Evolutionary conservation across 495 filamentous ascomycete genomes (phyloP).

Genomic region (Tuber borchii): DNA sequence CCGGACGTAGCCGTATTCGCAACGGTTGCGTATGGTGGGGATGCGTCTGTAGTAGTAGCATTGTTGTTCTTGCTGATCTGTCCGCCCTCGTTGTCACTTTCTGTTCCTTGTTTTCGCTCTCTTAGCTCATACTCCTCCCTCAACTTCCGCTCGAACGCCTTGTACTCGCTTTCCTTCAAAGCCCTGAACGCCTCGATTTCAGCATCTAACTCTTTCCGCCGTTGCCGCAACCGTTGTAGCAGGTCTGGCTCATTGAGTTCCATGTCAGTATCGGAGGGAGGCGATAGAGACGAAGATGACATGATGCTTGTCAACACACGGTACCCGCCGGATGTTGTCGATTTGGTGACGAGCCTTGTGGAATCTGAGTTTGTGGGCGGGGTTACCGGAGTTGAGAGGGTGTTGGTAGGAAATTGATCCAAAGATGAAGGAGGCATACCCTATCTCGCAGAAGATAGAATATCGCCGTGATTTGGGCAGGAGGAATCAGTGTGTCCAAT

Average conservation of each 20-base stretch:
- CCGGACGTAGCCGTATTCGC: conserved; percentile 17
- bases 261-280: conserved; percentile 6
- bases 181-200: conserved; percentile 39
- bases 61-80: conserved; percentile 9
- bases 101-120: conserved; percentile 20
- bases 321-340: conserved; percentile 1
- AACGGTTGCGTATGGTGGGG: conserved; percentile 12
- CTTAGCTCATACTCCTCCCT: conserved; percentile 22
- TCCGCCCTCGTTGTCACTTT: conserved; percentile 10
- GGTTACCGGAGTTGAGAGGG: not conserved
- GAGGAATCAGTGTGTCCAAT: not conserved
- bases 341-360: not conserved
- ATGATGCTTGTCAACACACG: conserved; percentile 2
- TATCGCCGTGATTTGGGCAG: not conserved
- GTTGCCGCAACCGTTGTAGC: conserved; percentile 26
- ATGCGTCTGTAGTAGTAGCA: conserved; percentile 15
- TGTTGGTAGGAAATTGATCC: not conserved
- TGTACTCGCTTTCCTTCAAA: conserved; percentile 37
- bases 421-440: not conserved
- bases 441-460: not conserved
- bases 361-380: not conserved
- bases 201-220: conserved; percentile 36
- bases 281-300: conserved; percentile 7
- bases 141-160: conserved; percentile 28
- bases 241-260: conserved; percentile 31